These are phyloP conservation scores for Apiospora malaysiana DNA, from an alignment of 2,329 filamentous ascomycete genomes.

Conservation along the genomic window DNA sequence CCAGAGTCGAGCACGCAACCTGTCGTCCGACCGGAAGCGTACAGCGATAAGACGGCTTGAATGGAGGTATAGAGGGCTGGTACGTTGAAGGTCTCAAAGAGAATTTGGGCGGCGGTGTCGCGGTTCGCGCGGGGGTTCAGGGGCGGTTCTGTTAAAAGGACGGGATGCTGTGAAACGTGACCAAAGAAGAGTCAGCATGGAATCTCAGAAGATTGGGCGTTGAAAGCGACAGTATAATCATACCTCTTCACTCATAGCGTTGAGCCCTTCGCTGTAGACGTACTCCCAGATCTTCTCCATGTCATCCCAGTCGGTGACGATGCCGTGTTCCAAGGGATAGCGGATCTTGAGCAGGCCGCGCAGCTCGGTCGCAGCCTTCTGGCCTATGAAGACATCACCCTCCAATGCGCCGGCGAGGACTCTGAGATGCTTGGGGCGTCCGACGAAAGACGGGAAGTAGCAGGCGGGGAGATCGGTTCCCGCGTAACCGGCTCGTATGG, in stretches of 20 bases:
- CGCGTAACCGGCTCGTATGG: slow-evolving; percentile 95
- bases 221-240: slow-evolving; percentile 30
- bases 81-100: slow-evolving; percentile 99
- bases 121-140: slow-evolving; percentile 95
- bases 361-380: slow-evolving; percentile 84
- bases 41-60: slow-evolving; percentile 93
- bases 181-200: background rate
- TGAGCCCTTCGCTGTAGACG: slow-evolving; percentile 93
- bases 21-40: slow-evolving; percentile 93
- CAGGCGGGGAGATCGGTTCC: slow-evolving; percentile 96
- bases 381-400: slow-evolving; percentile 96
- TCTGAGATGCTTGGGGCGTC: slow-evolving; percentile 90
- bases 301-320: slow-evolving; percentile 99
- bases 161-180: slow-evolving; percentile 72
- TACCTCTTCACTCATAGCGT: slow-evolving; percentile 96
- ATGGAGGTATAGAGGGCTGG: slow-evolving; percentile 96
- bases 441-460: slow-evolving; percentile 97
- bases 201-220: slow-evolving; percentile 20
- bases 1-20: slow-evolving; percentile 95
- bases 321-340: slow-evolving; percentile 95
- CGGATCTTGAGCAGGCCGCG: slow-evolving; percentile 93
- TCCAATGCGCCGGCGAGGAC: slow-evolving; percentile 96
- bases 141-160: slow-evolving; percentile 93
- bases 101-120: slow-evolving; percentile 93
- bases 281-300: slow-evolving; percentile 99